Base-by-base conservation (phyloP, 2,329 filamentous ascomycete species). In the Verruconis gallopava region DNA sequence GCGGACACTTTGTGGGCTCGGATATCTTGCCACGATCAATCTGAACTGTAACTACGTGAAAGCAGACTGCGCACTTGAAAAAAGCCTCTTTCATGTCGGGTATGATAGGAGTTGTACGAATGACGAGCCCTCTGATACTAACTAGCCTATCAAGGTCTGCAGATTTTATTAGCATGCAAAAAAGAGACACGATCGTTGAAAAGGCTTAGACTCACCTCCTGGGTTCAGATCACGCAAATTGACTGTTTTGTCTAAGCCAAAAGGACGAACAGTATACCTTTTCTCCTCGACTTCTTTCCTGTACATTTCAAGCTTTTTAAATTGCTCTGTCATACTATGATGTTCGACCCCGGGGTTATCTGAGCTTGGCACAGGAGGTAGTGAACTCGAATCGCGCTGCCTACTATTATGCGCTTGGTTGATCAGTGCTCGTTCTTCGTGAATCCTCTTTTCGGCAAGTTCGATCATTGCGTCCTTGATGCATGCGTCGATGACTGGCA, bases 1-100 rank as follows among this genome's bases (percentile, higher is more conserved):
- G 81, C 17, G 88, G 85, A 57, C 91, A 98, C 51, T 80, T 74
- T 1, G 85, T 95, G 2, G 91, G 91, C 60, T 98, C 91, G 17
- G 85, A 80, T 54, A 98, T 98, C 66, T 89, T 91, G 60, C 93
- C 91, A 54, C 91, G 81, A 57, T 98, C 91, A 53, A 98, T 81
- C 44, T 86, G 82, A 42, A 95, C 85, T 48, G 82, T 84, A 47
- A 93, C 77, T 3, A 84, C 89, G 62, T 95, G 85, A 54, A 86
- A 85, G 64, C 91, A 98, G 19, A 89, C 77, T 45, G 85, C 84
- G 65, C 91, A 98, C 48, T 85, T 82, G 75, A 98, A 98, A 65
- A 94, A 95, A 1, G 91, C 91, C 68, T 94, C 85, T 64, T 93
- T 95, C 93, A 98, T 98, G 54, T 98, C 91, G 1, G 91, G 91